A percentile compares a stretch with the other conserved stretches of the same genome.
Conservation (phyloP, 352 stramenopile species). For the Globisporangium barbulae region DNA sequence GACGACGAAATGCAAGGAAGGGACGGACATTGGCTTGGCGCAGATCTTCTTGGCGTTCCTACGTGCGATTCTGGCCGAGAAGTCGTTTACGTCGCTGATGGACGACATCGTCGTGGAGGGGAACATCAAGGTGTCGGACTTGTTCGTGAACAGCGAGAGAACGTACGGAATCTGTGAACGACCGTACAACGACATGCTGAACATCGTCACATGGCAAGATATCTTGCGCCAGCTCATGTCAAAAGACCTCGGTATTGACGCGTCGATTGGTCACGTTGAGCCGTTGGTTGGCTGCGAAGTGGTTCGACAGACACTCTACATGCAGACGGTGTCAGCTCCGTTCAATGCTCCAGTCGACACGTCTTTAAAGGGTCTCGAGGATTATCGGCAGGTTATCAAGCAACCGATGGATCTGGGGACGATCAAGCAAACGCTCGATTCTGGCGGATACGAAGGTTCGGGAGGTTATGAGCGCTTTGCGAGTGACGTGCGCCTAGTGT, state of each 20-base stretch:
- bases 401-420: conserved; percentile 90
- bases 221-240: conserved; percentile 82
- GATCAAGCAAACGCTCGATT: conserved; percentile 75
- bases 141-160: conserved; percentile 67
- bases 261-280: conserved; percentile 68
- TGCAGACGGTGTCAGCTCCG: conserved; percentile 71
- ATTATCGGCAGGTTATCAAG: conserved; percentile 87
- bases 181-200: conserved; percentile 65
- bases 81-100: conserved; percentile 72
- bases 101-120: conserved; percentile 79
- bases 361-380: conserved; percentile 70
- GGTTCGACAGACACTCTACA: conserved; percentile 77
- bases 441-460: conserved; percentile 62
- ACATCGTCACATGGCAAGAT: conserved; percentile 81
- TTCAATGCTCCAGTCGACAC: conserved; percentile 86
- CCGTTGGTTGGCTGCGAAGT: conserved; percentile 77
- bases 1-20: conserved; percentile 36
- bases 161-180: conserved; percentile 78
- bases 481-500: conserved; percentile 77
- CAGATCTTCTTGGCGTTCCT: conserved; percentile 77
- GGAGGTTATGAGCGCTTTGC: conserved; percentile 64
- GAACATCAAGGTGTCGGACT: conserved; percentile 75
- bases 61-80: conserved; percentile 67
- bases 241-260: conserved; percentile 72
- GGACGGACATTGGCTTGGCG: conserved; percentile 44